Conservation (phyloP, 139 green algal species). For the Bryopsis sp. region DNA sequence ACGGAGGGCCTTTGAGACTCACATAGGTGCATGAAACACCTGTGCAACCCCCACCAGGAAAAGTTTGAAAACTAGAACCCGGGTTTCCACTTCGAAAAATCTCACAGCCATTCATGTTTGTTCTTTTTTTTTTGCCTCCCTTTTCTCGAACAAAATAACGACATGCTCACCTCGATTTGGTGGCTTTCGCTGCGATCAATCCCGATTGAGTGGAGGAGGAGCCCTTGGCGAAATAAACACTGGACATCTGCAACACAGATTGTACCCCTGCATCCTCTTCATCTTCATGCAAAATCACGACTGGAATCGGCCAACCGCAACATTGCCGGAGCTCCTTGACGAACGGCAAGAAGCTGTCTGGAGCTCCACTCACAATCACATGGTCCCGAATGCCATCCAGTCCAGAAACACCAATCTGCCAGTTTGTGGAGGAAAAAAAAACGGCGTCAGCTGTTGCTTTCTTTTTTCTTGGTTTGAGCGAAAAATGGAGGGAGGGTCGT, state of each 20-base stretch:
- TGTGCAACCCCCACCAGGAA: neutral
- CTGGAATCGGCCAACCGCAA: conserved; percentile 21
- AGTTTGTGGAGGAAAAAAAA: too few species aligned
- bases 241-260: conserved; percentile 6
- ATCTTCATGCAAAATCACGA: conserved; percentile 32
- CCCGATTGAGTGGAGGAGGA: conserved; percentile 31
- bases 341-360: conserved; percentile 40
- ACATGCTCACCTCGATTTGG: conserved; percentile 18
- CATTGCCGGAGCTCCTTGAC: conserved; percentile 33
- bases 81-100: too few species aligned
- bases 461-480: too few species aligned
- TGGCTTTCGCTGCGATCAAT: conserved; percentile 29
- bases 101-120: too few species aligned
- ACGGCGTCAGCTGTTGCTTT: too few species aligned
- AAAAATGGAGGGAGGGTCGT: too few species aligned
- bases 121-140: too few species aligned
- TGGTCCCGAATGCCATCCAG: too few species aligned
- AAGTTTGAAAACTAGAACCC: too few species aligned
- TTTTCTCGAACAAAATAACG: too few species aligned
- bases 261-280: neutral
- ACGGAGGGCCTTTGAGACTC: neutral
- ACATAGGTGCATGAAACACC: neutral
- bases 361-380: conserved; percentile 44
- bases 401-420: neutral
- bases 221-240: conserved; percentile 28